Evolutionary conservation across 257 asterid genomes (phyloP).

Genomic region (Knoxia roxburghii): DNA sequence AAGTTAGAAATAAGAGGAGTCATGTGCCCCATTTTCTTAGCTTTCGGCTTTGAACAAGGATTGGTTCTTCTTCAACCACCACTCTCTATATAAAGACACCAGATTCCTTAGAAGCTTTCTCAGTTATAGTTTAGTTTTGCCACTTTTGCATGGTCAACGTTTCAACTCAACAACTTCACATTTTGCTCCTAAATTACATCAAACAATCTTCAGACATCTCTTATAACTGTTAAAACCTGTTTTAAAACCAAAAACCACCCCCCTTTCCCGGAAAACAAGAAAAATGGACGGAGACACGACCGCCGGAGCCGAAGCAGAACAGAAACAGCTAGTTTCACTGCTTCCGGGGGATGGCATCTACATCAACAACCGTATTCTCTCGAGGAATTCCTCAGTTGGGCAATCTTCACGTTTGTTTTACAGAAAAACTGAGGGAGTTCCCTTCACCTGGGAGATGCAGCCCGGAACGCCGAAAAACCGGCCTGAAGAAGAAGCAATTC

Average conservation of each 20-base stretch:
- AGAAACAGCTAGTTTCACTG: constrained; percentile 23
- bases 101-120: not conserved
- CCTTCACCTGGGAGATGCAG: constrained; percentile 68
- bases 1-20: constrained; percentile 15
- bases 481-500: constrained; percentile 37
- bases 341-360: constrained; percentile 44
- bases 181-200: constrained; percentile 10
- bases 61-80: constrained; percentile 5
- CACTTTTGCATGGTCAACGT: constrained; percentile 7
- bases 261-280: not conserved
- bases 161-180: constrained; percentile 1
- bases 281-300: constrained; percentile 28
- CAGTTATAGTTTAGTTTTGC: not conserved
- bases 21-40: constrained; percentile 49
- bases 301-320: not conserved
- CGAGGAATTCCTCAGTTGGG: constrained; percentile 41
- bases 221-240: not conserved
- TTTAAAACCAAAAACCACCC: not conserved
- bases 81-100: constrained; percentile 6
- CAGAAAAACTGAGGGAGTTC: constrained; percentile 56
- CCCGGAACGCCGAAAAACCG: constrained; percentile 64
- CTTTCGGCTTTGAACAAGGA: constrained; percentile 41
- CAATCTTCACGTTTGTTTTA: constrained; percentile 50
- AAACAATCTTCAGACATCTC: not conserved
- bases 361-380: constrained; percentile 37